phyloP scores from a whole-genome alignment of 2,329 filamentous ascomycete species.

The Didymella pomorum region DNA sequence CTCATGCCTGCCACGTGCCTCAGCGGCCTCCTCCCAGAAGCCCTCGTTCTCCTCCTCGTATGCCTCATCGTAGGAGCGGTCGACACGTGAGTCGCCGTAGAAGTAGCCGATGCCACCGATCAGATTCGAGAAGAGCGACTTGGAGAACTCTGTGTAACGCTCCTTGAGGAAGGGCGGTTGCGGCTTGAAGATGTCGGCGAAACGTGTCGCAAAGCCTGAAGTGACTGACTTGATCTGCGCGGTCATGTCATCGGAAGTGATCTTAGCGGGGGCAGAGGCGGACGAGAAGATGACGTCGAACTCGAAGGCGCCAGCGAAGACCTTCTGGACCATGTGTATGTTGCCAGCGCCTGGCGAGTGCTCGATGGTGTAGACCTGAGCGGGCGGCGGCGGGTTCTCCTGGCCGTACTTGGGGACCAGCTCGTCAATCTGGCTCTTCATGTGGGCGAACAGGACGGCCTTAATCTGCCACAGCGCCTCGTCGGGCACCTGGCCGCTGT shows the following conservation, averaged over 20 bases:
- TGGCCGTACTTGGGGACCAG: constrained; percentile 66
- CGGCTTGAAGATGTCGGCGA: constrained; percentile 74
- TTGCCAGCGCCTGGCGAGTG: constrained; percentile 78
- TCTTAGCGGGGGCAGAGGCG: constrained; percentile 65
- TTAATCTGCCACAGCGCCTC: constrained; percentile 87
- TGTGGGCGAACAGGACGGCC: constrained; percentile 67
- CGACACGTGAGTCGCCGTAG: constrained; percentile 84
- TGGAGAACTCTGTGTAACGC: constrained; percentile 80
- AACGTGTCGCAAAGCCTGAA: constrained; percentile 76
- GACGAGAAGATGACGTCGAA: constrained; percentile 94
- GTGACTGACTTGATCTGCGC: constrained; percentile 72
- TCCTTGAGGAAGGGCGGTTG: constrained; percentile 77
- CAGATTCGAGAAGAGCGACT: constrained; percentile 92
- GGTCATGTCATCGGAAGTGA: constrained; percentile 71
- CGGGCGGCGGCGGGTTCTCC: constrained; percentile 76
- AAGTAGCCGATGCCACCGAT: constrained; percentile 96
- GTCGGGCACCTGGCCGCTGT: constrained; percentile 71
- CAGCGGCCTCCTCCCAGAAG: constrained; percentile 92
- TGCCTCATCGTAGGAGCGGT: constrained; percentile 88
- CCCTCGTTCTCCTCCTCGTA: constrained; percentile 96
- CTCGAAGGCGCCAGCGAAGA: constrained; percentile 87
- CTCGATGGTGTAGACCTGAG: constrained; percentile 81
- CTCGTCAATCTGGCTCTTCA: constrained; percentile 71
- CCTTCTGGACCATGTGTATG: constrained; percentile 86
- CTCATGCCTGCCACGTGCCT: constrained; percentile 73